Conservation (phyloP, 164 flowering plant genomes). For the Berberis vulgaris region DNA sequence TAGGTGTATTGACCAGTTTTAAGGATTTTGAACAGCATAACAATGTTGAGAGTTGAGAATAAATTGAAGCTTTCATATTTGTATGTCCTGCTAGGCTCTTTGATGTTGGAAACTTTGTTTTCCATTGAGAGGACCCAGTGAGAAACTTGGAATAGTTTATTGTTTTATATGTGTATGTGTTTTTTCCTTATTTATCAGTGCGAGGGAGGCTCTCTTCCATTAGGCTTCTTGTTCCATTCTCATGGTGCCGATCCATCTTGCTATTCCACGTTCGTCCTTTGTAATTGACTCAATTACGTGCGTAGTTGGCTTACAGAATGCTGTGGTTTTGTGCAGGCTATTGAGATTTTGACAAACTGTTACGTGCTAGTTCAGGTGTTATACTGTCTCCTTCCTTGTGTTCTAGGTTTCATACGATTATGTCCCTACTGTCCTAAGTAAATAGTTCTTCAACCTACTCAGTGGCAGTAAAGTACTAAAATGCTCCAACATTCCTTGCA, state of each 20-base stretch:
- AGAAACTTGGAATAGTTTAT: too few relatives aligned
- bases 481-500: slow-evolving; percentile 13
- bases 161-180: too few relatives aligned
- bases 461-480: neutral
- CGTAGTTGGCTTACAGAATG: neutral
- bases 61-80: neutral
- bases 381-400: neutral
- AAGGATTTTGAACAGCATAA: neutral
- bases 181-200: too few relatives aligned
- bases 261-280: neutral
- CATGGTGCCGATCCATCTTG: too few relatives aligned
- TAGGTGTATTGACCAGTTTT: neutral
- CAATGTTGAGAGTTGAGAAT: neutral
- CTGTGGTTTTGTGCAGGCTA: slow-evolving; percentile 49
- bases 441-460: neutral
- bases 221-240: too few relatives aligned
- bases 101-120: too few relatives aligned
- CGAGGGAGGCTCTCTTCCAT: too few relatives aligned
- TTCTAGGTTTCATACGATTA: neutral
- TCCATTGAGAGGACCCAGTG: too few relatives aligned
- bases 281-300: neutral
- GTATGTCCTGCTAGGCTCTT: too few relatives aligned
- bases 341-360: slow-evolving; percentile 90
- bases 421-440: neutral
- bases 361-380: slow-evolving; percentile 84